Conservation (phyloP, 768 basidiomycete genomes). For the Trametes gibbosa region DNA sequence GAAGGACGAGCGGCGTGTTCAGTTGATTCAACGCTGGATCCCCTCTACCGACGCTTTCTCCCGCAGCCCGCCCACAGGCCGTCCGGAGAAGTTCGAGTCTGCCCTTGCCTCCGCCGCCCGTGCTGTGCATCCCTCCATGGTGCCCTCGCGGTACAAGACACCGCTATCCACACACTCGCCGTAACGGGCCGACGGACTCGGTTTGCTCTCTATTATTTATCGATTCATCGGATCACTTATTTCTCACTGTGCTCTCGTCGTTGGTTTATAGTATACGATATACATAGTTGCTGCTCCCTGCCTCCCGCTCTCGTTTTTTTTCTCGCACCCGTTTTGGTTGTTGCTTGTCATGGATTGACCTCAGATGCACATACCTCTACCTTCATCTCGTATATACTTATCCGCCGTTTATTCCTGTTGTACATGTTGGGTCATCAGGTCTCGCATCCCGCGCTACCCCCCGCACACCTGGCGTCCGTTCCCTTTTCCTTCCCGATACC, state of each 20-base stretch:
- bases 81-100: conserved; percentile 20
- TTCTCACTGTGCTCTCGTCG: conserved; percentile 20
- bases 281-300: conserved; percentile 28
- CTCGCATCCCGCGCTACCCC: conserved; percentile 21
- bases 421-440: conserved; percentile 19
- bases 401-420: conserved; percentile 28
- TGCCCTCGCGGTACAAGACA: conserved; percentile 29
- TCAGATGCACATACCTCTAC: conserved; percentile 25
- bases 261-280: conserved; percentile 26
- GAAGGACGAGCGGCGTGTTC: conserved; percentile 30
- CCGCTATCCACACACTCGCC: conserved; percentile 27
- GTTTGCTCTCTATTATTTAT: conserved; percentile 21
- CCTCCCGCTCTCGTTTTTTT: conserved; percentile 26
- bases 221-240: conserved; percentile 22
- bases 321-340: conserved; percentile 18
- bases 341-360: conserved; percentile 19
- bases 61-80: conserved; percentile 35
- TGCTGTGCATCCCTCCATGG: conserved; percentile 9
- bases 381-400: conserved; percentile 30
- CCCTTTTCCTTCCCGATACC: conserved; percentile 24
- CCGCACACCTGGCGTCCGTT: conserved; percentile 16
- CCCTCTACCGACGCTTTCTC: conserved; percentile 38
- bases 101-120: conserved; percentile 1
- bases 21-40: conserved; percentile 60
- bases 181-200: conserved; percentile 18